A percentile compares a stretch with the other conserved stretches of the same genome.
These are phyloP conservation scores for Hymenoscyphus occultus DNA, from an alignment of 2,329 filamentous ascomycete genomes.

Conservation along the genomic window DNA sequence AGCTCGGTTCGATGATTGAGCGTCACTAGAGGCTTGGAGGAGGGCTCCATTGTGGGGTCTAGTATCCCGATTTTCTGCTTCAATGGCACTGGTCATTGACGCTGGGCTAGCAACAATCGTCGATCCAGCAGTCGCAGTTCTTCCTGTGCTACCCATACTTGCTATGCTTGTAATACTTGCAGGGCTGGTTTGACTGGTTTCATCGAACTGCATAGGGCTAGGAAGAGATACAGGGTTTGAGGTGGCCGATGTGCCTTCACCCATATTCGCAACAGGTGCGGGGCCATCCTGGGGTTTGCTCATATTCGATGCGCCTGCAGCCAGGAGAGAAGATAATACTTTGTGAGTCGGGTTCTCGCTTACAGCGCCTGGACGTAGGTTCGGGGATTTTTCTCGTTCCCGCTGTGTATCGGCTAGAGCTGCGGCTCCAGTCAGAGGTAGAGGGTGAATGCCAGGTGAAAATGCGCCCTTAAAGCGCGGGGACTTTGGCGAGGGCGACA, in stretches of 20 bases:
- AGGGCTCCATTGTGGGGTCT: slow-evolving; percentile 22
- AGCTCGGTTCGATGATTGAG: slow-evolving; percentile 30
- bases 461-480: slow-evolving; percentile 34
- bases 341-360: slow-evolving; percentile 55
- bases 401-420: slow-evolving; percentile 53
- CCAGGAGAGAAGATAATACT: slow-evolving; percentile 53
- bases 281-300: slow-evolving; percentile 55
- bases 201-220: slow-evolving; percentile 31
- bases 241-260: slow-evolving; percentile 32
- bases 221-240: slow-evolving; percentile 35
- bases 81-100: slow-evolving; percentile 28
- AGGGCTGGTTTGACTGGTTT: slow-evolving; percentile 33
- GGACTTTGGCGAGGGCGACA: slow-evolving; percentile 33
- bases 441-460: slow-evolving; percentile 37
- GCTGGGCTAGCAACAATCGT: slow-evolving; percentile 34
- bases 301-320: slow-evolving; percentile 51
- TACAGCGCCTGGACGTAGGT: slow-evolving; percentile 39
- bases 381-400: slow-evolving; percentile 43
- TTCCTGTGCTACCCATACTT: slow-evolving; percentile 34
- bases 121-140: slow-evolving; percentile 35
- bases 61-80: slow-evolving; percentile 28
- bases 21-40: slow-evolving; percentile 28
- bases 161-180: slow-evolving; percentile 35
- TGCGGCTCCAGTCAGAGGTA: slow-evolving; percentile 51
- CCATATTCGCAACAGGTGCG: slow-evolving; percentile 30